Evolutionary conservation across 306 rosid genomes (phyloP).

Genomic region (Alnus glutinosa): DNA sequence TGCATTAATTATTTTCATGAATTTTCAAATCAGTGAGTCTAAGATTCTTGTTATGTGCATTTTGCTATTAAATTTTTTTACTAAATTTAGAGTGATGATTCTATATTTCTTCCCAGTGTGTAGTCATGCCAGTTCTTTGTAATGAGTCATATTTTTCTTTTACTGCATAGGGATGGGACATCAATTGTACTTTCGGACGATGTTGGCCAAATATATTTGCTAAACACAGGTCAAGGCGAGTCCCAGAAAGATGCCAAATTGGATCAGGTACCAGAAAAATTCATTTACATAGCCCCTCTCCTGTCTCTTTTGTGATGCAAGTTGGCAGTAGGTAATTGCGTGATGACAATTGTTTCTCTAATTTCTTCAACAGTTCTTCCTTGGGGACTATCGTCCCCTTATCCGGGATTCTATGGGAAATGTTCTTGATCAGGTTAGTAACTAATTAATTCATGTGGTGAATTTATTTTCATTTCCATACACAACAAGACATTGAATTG

Average conservation of each 20-base stretch:
- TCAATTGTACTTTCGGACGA: slow-evolving; percentile 91
- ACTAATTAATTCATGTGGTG: slow-evolving; percentile 22
- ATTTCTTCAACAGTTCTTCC: slow-evolving; percentile 67
- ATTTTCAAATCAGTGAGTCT: slow-evolving; percentile 20
- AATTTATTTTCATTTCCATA: slow-evolving; percentile 10
- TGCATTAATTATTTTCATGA: not conserved
- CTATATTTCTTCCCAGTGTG: slow-evolving; percentile 12
- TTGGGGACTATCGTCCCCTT: slow-evolving; percentile 91
- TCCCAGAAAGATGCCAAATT: slow-evolving; percentile 80
- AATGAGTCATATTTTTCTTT: slow-evolving; percentile 8
- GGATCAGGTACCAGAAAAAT: slow-evolving; percentile 66
- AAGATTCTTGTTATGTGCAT: slow-evolving; percentile 16
- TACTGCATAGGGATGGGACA: slow-evolving; percentile 74
- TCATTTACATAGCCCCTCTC: not conserved
- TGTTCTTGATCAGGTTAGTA: slow-evolving; percentile 77
- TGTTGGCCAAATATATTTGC: slow-evolving; percentile 84
- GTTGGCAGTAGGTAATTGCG: slow-evolving; percentile 18
- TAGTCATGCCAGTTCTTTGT: slow-evolving; percentile 8
- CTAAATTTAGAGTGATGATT: not conserved
- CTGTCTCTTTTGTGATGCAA: slow-evolving; percentile 19
- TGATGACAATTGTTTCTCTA: slow-evolving; percentile 26
- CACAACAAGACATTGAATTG: slow-evolving; percentile 15
- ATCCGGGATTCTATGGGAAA: slow-evolving; percentile 61
- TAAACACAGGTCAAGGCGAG: slow-evolving; percentile 90
- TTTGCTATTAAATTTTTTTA: slow-evolving; percentile 8